Conservation (phyloP, 345 rosid species). For the Citrus inodora region DNA sequence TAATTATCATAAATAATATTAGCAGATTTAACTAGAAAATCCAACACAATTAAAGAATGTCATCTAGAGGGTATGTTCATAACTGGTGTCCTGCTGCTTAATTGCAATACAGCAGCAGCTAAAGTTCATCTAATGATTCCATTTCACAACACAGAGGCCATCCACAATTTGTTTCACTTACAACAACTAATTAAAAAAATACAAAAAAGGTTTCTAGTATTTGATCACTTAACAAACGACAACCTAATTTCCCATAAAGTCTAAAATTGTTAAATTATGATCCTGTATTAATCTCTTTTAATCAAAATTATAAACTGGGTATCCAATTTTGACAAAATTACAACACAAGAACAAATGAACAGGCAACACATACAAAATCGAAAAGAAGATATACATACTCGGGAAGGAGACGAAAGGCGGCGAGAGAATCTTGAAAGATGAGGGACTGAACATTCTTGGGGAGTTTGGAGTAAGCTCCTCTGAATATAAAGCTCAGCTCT, state of each 20-base stretch:
- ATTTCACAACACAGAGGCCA: too few species aligned
- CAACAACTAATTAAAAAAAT: too few species aligned
- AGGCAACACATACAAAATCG: too few species aligned
- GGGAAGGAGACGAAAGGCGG: slow-evolving; percentile 79
- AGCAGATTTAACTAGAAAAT: too few species aligned
- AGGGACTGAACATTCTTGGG: slow-evolving; percentile 62
- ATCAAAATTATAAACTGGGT: slow-evolving; percentile 13
- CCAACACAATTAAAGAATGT: neutral
- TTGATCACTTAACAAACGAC: too few species aligned
- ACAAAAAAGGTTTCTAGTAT: too few species aligned
- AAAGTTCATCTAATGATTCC: too few species aligned
- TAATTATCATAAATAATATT: neutral
- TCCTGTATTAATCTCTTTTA: neutral
- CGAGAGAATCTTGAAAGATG: slow-evolving; percentile 59
- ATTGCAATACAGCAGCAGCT: too few species aligned
- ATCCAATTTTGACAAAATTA: neutral
- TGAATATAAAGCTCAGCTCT: slow-evolving; percentile 60
- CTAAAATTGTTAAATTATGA: neutral
- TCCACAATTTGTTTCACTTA: too few species aligned
- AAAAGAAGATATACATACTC: slow-evolving; percentile 32
- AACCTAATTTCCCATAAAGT: neutral
- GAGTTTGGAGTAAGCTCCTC: slow-evolving; percentile 40
- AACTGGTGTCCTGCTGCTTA: too few species aligned
- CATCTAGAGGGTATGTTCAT: neutral
- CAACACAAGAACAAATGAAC: neutral